These are phyloP conservation scores for Scopulariopsis brevicaulis DNA, from an alignment of 2,329 filamentous ascomycete genomes.

Conservation along the genomic window DNA sequence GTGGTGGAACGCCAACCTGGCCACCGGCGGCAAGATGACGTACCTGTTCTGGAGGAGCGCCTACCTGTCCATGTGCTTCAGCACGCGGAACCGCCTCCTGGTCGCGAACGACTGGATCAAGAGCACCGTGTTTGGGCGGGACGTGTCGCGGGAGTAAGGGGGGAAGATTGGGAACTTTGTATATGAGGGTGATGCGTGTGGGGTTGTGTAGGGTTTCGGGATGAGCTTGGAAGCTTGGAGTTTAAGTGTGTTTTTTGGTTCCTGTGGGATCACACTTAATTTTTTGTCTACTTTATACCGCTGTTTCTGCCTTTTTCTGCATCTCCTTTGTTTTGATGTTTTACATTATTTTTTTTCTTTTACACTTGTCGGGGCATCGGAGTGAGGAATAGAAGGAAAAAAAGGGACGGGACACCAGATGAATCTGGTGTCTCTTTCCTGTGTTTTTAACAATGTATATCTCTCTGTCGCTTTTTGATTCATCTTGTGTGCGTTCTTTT, in stretches of 20 bases:
- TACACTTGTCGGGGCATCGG: no score
- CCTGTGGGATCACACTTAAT: no score
- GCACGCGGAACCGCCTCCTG: slow-evolving; percentile 93
- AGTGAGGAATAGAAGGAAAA: no score
- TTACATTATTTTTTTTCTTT: no score
- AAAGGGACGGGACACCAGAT: no score
- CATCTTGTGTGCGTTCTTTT: neutral
- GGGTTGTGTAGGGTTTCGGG: neutral
- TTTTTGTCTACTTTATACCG: no score
- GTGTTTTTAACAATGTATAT: no score
- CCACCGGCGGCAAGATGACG: slow-evolving; percentile 83
- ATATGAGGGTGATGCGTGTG: no score
- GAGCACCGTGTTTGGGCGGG: slow-evolving; percentile 91
- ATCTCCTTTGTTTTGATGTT: no score
- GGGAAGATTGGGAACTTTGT: neutral
- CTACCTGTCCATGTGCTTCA: slow-evolving; percentile 99
- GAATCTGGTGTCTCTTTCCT: no score
- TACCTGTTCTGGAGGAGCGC: slow-evolving; percentile 98
- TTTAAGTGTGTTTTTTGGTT: no score
- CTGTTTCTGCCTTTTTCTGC: no score
- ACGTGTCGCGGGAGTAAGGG: slow-evolving; percentile 71
- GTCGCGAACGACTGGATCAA: slow-evolving; percentile 95
- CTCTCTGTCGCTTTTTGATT: neutral
- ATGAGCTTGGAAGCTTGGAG: neutral
- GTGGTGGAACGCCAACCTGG: slow-evolving; percentile 96